These are phyloP conservation scores for Porogramme epimiltina DNA, from an alignment of 1,284 basidiomycete genomes.

Conservation along the genomic window DNA sequence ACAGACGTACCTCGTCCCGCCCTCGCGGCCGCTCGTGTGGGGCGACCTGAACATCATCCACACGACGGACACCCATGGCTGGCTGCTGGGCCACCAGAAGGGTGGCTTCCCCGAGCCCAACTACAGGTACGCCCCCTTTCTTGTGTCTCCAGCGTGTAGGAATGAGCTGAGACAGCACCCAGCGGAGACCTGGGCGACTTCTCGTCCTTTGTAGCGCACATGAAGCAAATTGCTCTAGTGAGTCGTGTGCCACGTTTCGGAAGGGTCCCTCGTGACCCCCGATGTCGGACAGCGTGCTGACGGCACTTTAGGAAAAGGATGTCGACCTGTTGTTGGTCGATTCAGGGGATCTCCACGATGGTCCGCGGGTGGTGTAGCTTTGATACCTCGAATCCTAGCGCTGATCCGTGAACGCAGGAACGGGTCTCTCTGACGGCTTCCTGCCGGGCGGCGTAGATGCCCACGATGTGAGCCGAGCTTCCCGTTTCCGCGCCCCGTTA, in stretches of 20 bases:
- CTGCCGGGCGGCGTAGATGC: constrained; percentile 71
- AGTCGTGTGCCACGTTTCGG: neutral
- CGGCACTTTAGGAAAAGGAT: constrained; percentile 49
- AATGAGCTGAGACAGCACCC: neutral
- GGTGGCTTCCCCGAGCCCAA: constrained; percentile 71
- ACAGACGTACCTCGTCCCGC: constrained; percentile 48
- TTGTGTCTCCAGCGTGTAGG: neutral
- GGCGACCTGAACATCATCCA: constrained; percentile 79
- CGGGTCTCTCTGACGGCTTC: constrained; percentile 74
- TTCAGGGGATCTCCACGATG: constrained; percentile 82
- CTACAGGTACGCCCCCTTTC: constrained; percentile 50
- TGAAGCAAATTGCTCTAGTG: constrained; percentile 71
- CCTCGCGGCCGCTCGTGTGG: constrained; percentile 69
- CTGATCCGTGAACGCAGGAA: constrained; percentile 41
- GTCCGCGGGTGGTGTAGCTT: constrained; percentile 28
- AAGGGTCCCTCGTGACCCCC: neutral
- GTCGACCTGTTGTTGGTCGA: constrained; percentile 75
- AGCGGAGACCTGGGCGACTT: constrained; percentile 82
- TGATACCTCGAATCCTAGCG: too few species aligned
- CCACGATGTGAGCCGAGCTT: constrained; percentile 54
- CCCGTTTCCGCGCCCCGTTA: neutral
- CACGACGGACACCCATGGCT: constrained; percentile 84
- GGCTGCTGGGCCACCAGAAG: constrained; percentile 78
- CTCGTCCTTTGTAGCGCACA: constrained; percentile 80
- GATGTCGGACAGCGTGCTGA: neutral